Conservation (phyloP, 306 rosid species). For the Acacia crassicarpa region DNA sequence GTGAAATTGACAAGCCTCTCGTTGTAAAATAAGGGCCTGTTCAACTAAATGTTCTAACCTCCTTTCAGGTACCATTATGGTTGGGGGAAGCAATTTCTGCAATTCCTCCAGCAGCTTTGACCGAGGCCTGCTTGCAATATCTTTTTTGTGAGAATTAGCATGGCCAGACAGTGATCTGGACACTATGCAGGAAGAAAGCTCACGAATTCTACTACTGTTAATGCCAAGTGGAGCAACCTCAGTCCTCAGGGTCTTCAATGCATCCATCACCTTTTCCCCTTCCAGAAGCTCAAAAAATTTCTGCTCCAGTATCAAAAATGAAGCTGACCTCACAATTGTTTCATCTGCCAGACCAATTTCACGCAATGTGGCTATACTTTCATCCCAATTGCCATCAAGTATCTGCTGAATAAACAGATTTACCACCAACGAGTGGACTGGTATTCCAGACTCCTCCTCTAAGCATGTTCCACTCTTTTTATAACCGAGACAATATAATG, state of each 20-base stretch:
- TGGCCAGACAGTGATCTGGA: constrained; percentile 42
- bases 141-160: constrained; percentile 40
- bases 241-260: constrained; percentile 81
- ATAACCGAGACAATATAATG: constrained; percentile 89
- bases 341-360: constrained; percentile 72
- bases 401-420: constrained; percentile 77
- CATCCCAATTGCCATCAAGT: constrained; percentile 87
- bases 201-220: constrained; percentile 60
- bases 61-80: constrained; percentile 90
- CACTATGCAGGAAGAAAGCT: constrained; percentile 76
- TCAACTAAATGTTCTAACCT: constrained; percentile 95
- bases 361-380: constrained; percentile 65
- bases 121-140: constrained; percentile 50
- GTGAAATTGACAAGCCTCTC: constrained; percentile 85
- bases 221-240: constrained; percentile 76
- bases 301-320: constrained; percentile 83
- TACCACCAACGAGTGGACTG: constrained; percentile 64
- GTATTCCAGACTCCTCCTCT: constrained; percentile 96
- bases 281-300: constrained; percentile 82
- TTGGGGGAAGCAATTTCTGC: constrained; percentile 89
- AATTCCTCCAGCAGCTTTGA: constrained; percentile 77
- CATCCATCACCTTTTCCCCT: constrained; percentile 68
- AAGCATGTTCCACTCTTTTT: constrained; percentile 72
- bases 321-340: constrained; percentile 58
- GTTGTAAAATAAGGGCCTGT: constrained; percentile 87